Conservation (phyloP, 768 basidiomycete genomes). For the Leccinellum rugosiceps region DNA sequence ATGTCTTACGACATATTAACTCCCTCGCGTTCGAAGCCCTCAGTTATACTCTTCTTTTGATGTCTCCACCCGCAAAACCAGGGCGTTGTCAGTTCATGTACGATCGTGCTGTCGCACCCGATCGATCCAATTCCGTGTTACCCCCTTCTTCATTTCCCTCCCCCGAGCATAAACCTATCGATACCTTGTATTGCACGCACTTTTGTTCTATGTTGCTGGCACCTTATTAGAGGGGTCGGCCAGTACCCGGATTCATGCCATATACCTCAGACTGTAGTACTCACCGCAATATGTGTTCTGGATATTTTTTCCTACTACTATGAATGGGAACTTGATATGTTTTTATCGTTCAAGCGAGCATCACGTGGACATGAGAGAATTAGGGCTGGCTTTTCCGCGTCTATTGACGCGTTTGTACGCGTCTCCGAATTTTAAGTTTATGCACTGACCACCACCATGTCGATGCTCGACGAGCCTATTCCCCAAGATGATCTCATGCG, state of each 20-base stretch:
- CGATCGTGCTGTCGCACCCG: constrained; percentile 1
- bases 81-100: constrained; percentile 7
- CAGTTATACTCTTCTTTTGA: not conserved
- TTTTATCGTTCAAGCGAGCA: not conserved
- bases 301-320: not conserved
- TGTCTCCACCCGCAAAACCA: constrained; percentile 6
- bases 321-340: not conserved
- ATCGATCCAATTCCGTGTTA: constrained; percentile 5
- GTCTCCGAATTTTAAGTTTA: not conserved
- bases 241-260: constrained; percentile 7
- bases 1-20: constrained; percentile 5
- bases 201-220: constrained; percentile 1
- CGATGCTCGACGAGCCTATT: constrained; percentile 50
- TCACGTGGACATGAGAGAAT: constrained; percentile 12
- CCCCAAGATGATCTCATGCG: constrained; percentile 68
- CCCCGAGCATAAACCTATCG: constrained; percentile 4
- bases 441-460: constrained; percentile 25
- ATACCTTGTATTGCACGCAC: constrained; percentile 10
- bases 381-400: constrained; percentile 37
- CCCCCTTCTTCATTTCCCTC: not conserved
- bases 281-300: constrained; percentile 1
- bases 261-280: constrained; percentile 8
- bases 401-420: constrained; percentile 10
- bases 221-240: not conserved
- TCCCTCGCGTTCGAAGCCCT: constrained; percentile 1